Percentiles rank a stretch among this genome's conserved stretches.
These are phyloP conservation scores for Zoysia matrella DNA, from an alignment of 202 grass and related monocot genomes.

Conservation along the genomic window DNA sequence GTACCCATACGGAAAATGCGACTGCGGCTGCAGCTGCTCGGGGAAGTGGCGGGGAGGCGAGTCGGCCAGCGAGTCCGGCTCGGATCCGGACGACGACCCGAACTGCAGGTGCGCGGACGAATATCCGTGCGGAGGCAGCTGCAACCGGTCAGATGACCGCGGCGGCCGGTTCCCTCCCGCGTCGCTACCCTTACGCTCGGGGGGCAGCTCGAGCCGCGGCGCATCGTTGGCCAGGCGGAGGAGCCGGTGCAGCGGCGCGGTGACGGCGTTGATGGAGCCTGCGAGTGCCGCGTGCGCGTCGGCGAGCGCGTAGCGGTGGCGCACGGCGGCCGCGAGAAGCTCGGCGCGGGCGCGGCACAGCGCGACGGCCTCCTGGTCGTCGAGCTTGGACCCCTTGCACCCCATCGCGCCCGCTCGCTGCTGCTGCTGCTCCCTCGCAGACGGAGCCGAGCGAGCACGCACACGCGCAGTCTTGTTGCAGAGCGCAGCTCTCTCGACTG, in stretches of 20 bases:
- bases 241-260: constrained; percentile 58
- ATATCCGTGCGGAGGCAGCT: neutral
- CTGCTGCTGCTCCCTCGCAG: neutral
- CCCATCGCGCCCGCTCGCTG: constrained; percentile 51
- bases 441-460: neutral
- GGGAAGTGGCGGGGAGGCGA: constrained; percentile 40
- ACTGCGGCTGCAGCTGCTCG: neutral
- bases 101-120: constrained; percentile 27
- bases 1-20: constrained; percentile 29
- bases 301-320: constrained; percentile 79
- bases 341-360: constrained; percentile 74
- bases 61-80: neutral
- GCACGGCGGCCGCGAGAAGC: constrained; percentile 73
- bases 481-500: neutral
- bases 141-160: neutral
- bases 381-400: constrained; percentile 85
- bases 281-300: constrained; percentile 68
- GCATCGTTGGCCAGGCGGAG: constrained; percentile 38
- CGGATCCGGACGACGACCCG: constrained; percentile 41
- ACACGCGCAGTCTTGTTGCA: neutral
- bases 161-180: neutral
- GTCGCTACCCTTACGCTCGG: constrained; percentile 41
- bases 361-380: constrained; percentile 77
- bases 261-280: constrained; percentile 60
- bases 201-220: constrained; percentile 34